Evolutionary conservation across 179 eudicot genomes (phyloP).

Genomic region (Drosera spatulata): DNA sequence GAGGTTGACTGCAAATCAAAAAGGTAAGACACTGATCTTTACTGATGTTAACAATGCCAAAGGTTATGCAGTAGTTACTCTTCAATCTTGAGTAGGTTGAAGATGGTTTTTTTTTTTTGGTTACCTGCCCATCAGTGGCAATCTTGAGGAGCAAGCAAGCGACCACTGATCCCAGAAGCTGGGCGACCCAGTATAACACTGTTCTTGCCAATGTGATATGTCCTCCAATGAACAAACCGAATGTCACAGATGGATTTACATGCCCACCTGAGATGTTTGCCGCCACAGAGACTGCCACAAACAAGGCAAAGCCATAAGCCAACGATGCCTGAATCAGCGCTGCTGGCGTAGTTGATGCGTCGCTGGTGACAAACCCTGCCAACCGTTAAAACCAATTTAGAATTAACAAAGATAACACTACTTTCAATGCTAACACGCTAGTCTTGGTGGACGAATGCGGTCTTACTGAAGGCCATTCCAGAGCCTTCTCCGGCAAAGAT

Average conservation of each 20-base stretch:
- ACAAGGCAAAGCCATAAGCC: conserved; percentile 52
- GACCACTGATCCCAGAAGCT: conserved; percentile 56
- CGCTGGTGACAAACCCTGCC: conserved; percentile 40
- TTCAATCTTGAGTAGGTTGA: too few species aligned
- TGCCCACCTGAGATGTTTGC: conserved; percentile 77
- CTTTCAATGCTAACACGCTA: too few species aligned
- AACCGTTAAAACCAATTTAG: not conserved
- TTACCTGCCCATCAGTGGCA: conserved; percentile 59
- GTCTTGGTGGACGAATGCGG: too few species aligned
- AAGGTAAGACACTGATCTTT: too few species aligned
- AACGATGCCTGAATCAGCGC: conserved; percentile 50
- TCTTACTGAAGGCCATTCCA: conserved; percentile 65
- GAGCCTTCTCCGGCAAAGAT: conserved; percentile 68
- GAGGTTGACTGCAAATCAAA: conserved; percentile 29
- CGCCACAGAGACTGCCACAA: conserved; percentile 54
- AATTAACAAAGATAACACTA: not conserved
- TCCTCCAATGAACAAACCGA: conserved; percentile 57
- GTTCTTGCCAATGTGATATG: conserved; percentile 40
- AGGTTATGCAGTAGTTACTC: too few species aligned
- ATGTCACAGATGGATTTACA: conserved; percentile 69
- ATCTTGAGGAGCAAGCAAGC: conserved; percentile 66
- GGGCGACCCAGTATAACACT: conserved; percentile 60
- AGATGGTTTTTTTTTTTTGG: too few species aligned
- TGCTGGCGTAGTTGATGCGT: conserved; percentile 50
- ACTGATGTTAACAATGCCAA: too few species aligned